A percentile compares a stretch with the other conserved stretches of the same genome.
These are phyloP conservation scores for Ceratobasidium sp. DNA, from an alignment of 1,284 basidiomycete genomes.

Conservation along the genomic window DNA sequence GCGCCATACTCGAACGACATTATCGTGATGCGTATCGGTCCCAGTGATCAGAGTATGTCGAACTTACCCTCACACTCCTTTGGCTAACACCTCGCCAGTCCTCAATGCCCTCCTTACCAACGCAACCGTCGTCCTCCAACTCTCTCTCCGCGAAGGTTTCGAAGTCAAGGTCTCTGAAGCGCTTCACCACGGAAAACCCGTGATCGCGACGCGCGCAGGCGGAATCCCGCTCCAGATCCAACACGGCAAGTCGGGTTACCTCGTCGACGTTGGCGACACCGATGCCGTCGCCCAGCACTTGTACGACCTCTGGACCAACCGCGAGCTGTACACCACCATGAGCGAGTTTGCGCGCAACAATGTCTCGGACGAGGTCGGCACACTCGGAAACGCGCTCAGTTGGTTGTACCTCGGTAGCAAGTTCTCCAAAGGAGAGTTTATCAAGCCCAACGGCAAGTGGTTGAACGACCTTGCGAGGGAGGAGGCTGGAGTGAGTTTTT, in stretches of 20 bases:
- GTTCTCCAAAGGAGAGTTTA: constrained; percentile 72
- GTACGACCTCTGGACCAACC: constrained; percentile 75
- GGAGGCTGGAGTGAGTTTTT: constrained; percentile 58
- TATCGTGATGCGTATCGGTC: constrained; percentile 77
- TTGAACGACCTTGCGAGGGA: constrained; percentile 75
- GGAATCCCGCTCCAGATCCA: constrained; percentile 88
- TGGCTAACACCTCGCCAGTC: constrained; percentile 53
- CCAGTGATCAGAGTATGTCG: constrained; percentile 75
- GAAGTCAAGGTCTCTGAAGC: constrained; percentile 93
- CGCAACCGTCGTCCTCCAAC: constrained; percentile 74
- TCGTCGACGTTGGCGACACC: constrained; percentile 76
- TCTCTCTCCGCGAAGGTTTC: constrained; percentile 86
- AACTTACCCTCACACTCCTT: background rate
- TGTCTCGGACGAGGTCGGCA: constrained; percentile 80
- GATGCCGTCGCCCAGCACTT: constrained; percentile 73
- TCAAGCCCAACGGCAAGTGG: constrained; percentile 79
- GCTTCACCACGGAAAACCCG: constrained; percentile 80
- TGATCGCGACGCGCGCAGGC: constrained; percentile 80
- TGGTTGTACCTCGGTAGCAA: constrained; percentile 84
- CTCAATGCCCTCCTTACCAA: constrained; percentile 80
- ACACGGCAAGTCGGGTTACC: constrained; percentile 81
- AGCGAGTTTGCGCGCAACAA: constrained; percentile 72
- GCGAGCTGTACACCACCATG: constrained; percentile 65
- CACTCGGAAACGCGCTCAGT: constrained; percentile 77
- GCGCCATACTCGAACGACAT: constrained; percentile 51